Evolutionary conservation across 495 filamentous ascomycete species (phyloP), one percentile per base, ranked within the genome.

Genomic region (Talaromyces thailandensis): DNA sequence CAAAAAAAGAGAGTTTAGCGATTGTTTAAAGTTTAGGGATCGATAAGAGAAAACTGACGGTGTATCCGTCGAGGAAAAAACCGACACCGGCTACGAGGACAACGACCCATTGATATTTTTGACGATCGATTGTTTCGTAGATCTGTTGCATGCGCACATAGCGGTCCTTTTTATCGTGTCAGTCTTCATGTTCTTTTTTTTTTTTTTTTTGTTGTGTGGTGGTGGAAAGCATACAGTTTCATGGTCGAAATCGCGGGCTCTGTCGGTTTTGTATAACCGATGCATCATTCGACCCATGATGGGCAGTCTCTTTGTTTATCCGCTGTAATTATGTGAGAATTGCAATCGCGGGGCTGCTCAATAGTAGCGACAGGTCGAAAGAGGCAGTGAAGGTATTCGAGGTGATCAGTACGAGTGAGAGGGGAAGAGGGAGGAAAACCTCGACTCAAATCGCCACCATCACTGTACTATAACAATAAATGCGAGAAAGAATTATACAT

Each of bases 41-140:
- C 25, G 43, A n/a, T 25, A 40, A 16, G 2, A 9, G 11, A 29
- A 45, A 18, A 70, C 73, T 60, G 57, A 92, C 87, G 40, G 83
- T 84, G 63, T 88, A 88, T 64, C 83, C 84, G 72, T 87, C 85
- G 9, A 86, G 85, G 58, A 89, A 82, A 66, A 89, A 89, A 18
- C 86, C 86, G 1, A 85, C 81, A 18, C 82, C 85, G 12, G 86
- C 84, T 4, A 89, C 86, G 6, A 81, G 70, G 6, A 82, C 79
- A 12, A 81, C 77, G 29, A 79, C 67, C 75, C 76, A 78, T 68
- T 80, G 77, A 61, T 70, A 80, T 3, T 64, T 65, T 60, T 80
- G 77, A 14, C 77, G 73, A 67, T 80, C 77, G 62, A 80, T 79
- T 3, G 77, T 80, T 55, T 80, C 74, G 63, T 79, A 80, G 52